These are phyloP conservation scores for Mycena vitilis DNA, from an alignment of 768 basidiomycete species.

Conservation along the genomic window DNA sequence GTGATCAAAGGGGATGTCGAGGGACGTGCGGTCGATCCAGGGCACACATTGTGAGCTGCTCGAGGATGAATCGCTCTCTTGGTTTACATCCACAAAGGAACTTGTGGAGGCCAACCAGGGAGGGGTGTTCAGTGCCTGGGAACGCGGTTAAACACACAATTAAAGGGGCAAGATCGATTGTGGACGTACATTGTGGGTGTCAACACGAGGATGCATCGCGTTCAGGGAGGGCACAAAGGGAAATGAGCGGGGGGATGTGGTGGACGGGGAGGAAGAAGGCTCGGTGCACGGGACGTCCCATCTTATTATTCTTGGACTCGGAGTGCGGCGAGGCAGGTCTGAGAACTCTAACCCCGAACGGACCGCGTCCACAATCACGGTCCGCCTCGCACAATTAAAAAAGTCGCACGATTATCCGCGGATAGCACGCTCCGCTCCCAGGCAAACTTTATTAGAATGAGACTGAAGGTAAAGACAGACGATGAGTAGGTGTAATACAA, in stretches of 20 bases:
- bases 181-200: neutral
- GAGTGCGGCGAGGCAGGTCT: neutral
- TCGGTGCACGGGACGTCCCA: neutral
- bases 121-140: neutral
- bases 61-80: neutral
- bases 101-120: neutral
- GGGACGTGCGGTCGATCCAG: conserved; percentile 25
- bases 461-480: neutral
- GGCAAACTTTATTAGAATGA: conserved; percentile 12
- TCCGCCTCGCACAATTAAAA: too few species aligned
- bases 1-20: conserved; percentile 22
- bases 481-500: conserved; percentile 2
- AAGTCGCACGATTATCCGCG: too few species aligned
- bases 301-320: conserved; percentile 22
- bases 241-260: neutral
- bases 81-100: neutral
- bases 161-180: neutral
- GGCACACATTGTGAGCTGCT: neutral
- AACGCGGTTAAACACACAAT: neutral
- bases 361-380: neutral
- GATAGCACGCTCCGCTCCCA: too few species aligned
- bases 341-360: neutral
- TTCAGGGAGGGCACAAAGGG: neutral
- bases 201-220: neutral
- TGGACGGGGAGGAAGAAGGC: conserved; percentile 8